phyloP scores from a whole-genome alignment of 306 rosid species.

The Cicer pinnatifidum region DNA sequence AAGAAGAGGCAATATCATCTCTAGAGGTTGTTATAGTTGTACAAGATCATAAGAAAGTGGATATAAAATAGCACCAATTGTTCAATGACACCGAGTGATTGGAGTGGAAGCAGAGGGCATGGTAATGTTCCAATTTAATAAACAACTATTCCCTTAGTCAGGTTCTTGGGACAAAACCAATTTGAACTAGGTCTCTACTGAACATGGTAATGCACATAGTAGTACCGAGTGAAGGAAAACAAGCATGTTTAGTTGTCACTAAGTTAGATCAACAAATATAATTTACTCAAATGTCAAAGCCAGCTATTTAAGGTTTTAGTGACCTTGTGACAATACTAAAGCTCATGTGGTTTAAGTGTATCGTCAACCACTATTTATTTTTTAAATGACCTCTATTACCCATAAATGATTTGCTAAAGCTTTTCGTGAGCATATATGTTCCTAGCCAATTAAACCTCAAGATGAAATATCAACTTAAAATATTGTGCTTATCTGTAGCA shows the following conservation, averaged over 20 bases:
- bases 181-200: background rate
- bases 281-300: background rate
- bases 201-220: too few relatives aligned
- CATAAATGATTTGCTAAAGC: background rate
- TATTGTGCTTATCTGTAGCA: conserved; percentile 7
- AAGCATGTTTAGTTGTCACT: background rate
- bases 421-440: background rate
- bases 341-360: background rate
- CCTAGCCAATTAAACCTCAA: background rate
- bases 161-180: background rate
- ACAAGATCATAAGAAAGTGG: background rate
- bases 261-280: background rate
- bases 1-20: background rate
- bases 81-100: background rate
- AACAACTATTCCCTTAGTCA: background rate
- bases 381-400: background rate
- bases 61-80: background rate
- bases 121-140: background rate
- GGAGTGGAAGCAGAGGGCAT: background rate
- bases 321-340: conserved; percentile 5
- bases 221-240: background rate
- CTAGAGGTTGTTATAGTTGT: too few relatives aligned
- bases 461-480: background rate
- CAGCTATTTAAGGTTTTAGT: background rate
- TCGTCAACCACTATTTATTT: background rate